Base-by-base conservation (phyloP, 352 stramenopile species). In the Phytophthora multivora region DNA sequence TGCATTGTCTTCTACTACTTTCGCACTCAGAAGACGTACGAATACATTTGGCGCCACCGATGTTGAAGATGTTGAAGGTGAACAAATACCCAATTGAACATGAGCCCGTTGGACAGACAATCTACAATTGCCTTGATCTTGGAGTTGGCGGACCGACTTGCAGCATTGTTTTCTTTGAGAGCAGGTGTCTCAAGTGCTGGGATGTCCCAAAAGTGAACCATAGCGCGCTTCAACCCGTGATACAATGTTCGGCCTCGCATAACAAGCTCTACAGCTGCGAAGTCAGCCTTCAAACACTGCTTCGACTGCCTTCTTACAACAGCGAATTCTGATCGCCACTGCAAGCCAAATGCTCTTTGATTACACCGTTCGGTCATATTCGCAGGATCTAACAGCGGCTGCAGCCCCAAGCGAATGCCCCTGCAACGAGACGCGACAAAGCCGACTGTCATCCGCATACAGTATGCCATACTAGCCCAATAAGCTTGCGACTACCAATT, bases 361-460 rank as follows among this genome's bases (percentile, higher is more conserved):
- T 16, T 51, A 7, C 12, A 23, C 12, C 16, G 18, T 53, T 54
- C 42, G 30, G n/a, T 13, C 11, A 28, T 15, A 28, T 28, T 59
- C 30, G 13, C 4, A 58, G 19, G 7, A 12, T 30, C 7, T 46
- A 54, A 13, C 19, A 23, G 36, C 48, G 65, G 7, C 39, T 42
- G 56, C 63, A 67, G 36, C 58, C 57, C 45, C 59, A 77, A 77
- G 21, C 21, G 21, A 23, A 2, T 23, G 5, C n/a, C n/a, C n/a
- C 21, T 23, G 40, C n/a, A 53, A 59, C 25, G 49, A 21, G n/a
- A 40, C 35, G 35, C 13, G 63, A 63, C 42, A 66, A 23, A 57
- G 41, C 11, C 8, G 5, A 42, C 12, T 47, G 23, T 65, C 28
- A 67, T 18, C 21, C 21, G 21, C 21, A 23, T 10, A 38, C 0